These are phyloP conservation scores for Filobasidium floriforme DNA, from an alignment of 768 basidiomycete genomes.

Conservation along the genomic window DNA sequence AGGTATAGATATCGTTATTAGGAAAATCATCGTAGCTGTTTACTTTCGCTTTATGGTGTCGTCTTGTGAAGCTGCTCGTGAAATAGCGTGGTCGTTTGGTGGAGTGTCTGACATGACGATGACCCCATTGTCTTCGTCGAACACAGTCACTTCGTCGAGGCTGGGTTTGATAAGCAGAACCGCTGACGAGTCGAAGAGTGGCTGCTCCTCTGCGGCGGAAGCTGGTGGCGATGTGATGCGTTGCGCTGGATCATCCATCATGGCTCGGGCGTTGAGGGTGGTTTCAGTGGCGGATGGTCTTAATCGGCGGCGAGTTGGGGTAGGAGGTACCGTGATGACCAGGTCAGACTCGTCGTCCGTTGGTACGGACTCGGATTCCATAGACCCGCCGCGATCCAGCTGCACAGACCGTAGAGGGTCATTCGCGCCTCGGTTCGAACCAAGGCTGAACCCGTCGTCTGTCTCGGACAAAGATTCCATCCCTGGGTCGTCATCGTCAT, in stretches of 20 bases:
- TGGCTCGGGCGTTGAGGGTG: conserved; percentile 3
- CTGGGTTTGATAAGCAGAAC: background rate
- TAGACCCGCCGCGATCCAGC: background rate
- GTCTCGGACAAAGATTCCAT: conserved; percentile 75
- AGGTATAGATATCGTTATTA: too few relatives aligned
- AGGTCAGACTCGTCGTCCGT: conserved; percentile 5
- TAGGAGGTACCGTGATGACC: background rate
- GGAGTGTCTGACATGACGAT: background rate
- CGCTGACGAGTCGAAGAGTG: background rate
- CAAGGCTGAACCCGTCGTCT: conserved; percentile 49
- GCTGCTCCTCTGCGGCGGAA: background rate
- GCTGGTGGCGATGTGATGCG: too few relatives aligned
- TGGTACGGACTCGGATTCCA: background rate
- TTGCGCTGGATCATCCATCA: conserved; percentile 2
- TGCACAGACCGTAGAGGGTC: background rate
- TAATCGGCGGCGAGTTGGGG: background rate
- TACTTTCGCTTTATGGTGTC: too few relatives aligned
- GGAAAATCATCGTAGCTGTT: too few relatives aligned
- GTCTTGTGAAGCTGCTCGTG: background rate
- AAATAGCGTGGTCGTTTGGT: background rate
- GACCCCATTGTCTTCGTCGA: too few relatives aligned
- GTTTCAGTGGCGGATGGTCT: conserved; percentile 4
- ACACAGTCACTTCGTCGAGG: too few relatives aligned
- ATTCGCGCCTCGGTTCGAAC: background rate
- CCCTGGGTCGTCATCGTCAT: conserved; percentile 62